phyloP scores from a whole-genome alignment of 2,329 filamentous ascomycete species.

The Colletotrichum endophyticum region DNA sequence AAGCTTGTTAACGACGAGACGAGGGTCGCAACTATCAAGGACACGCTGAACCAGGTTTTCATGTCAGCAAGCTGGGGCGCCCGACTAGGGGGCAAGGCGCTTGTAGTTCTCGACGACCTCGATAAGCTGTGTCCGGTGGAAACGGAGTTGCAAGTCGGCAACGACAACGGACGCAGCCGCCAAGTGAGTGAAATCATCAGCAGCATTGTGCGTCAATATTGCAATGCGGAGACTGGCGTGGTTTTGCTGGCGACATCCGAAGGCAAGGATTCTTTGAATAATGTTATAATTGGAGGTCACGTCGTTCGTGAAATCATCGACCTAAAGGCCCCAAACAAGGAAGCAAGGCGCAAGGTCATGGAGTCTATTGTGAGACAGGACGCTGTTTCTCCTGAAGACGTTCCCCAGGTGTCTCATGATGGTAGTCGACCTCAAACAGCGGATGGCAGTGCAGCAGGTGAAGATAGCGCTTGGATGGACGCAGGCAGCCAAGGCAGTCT shows the following conservation, averaged over 20 bases:
- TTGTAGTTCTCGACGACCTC: conserved; percentile 91
- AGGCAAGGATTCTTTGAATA: conserved; percentile 90
- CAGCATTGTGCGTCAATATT: conserved; percentile 83
- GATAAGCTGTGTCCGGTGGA: conserved; percentile 93
- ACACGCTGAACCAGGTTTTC: conserved; percentile 83
- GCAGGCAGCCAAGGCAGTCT: conserved; percentile 64
- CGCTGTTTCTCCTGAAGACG: conserved; percentile 44
- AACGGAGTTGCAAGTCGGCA: conserved; percentile 91
- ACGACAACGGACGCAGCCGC: conserved; percentile 89
- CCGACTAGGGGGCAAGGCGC: conserved; percentile 78
- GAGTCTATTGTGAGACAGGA: conserved; percentile 74
- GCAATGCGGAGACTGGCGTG: conserved; percentile 78
- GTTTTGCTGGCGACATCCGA: conserved; percentile 91
- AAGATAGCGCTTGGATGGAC: conserved; percentile 76
- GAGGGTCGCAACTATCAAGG: conserved; percentile 87
- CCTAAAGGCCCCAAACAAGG: conserved; percentile 91
- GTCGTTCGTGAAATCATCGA: conserved; percentile 90
- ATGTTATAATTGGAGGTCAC: conserved; percentile 87
- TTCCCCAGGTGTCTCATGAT: conserved; percentile 34
- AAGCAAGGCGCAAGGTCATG: conserved; percentile 81
- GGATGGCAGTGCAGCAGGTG: conserved; percentile 56
- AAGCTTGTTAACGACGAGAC: conserved; percentile 91
- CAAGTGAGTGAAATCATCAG: conserved; percentile 91
- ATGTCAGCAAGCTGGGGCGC: conserved; percentile 92
- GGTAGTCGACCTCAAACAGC: conserved; percentile 63